Evolutionary conservation across 2,329 filamentous ascomycete genomes (phyloP).

Genomic region (Elsinoe australis): DNA sequence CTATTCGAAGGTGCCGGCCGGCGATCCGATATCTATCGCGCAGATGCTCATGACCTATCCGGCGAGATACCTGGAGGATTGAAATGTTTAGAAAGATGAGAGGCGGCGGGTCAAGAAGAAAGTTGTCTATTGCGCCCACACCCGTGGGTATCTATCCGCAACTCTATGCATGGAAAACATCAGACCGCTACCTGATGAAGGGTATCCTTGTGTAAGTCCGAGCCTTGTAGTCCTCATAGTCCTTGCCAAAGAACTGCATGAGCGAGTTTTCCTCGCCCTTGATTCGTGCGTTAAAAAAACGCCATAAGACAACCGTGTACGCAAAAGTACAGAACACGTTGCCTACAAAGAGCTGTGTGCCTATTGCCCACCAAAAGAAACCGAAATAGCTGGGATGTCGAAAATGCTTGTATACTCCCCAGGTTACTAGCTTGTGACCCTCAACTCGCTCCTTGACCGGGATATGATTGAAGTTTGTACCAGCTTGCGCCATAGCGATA

Average conservation of each 20-base stretch:
- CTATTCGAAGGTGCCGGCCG: too few species aligned
- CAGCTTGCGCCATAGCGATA: constrained; percentile 82
- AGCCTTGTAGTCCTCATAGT: constrained; percentile 68
- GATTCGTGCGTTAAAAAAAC: constrained; percentile 73
- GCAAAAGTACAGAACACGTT: constrained; percentile 70
- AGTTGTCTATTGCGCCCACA: not conserved
- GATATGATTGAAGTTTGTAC: constrained; percentile 80
- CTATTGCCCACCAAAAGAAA: constrained; percentile 98
- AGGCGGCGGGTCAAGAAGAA: too few species aligned
- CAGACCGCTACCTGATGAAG: constrained; percentile 46
- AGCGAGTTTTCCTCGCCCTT: constrained; percentile 68
- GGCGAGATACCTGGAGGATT: too few species aligned
- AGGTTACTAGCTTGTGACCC: constrained; percentile 73
- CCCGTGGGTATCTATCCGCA: not conserved
- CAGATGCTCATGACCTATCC: too few species aligned
- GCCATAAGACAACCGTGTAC: constrained; percentile 72
- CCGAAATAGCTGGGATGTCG: constrained; percentile 94
- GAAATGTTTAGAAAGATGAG: too few species aligned
- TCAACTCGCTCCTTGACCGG: constrained; percentile 63
- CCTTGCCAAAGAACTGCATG: constrained; percentile 71
- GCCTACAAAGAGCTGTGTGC: constrained; percentile 82
- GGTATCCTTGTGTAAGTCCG: constrained; percentile 73
- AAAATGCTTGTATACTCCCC: constrained; percentile 66
- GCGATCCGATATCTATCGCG: too few species aligned
- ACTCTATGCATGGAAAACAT: not conserved